Percentiles rank a stretch among this genome's conserved stretches.
Evolutionary conservation across 2,329 filamentous ascomycete genomes (phyloP).

Genomic region (Cladophialophora carrionii): DNA sequence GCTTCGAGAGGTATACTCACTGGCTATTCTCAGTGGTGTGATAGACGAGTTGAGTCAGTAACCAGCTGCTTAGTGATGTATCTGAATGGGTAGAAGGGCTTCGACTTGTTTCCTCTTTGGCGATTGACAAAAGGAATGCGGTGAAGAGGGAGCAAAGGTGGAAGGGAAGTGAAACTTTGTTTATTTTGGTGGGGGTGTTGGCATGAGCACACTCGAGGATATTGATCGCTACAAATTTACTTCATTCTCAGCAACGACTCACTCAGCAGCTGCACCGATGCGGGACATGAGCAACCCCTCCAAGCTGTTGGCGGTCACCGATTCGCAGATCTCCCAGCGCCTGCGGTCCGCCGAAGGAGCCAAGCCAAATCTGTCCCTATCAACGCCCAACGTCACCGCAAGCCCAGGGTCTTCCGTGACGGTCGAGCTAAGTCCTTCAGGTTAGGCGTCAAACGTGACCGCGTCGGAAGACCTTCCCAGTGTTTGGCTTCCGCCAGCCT

Average conservation of each 20-base stretch:
- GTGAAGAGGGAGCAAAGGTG: slow-evolving; percentile 13
- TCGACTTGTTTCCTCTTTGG: slow-evolving; percentile 2
- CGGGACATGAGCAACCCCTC: slow-evolving; percentile 18
- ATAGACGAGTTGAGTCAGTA: slow-evolving; percentile 26
- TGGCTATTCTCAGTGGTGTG: slow-evolving; percentile 28
- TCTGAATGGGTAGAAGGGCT: slow-evolving; percentile 8
- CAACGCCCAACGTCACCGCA: slow-evolving; percentile 10
- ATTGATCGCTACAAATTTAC: slow-evolving; percentile 28
- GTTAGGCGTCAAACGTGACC: slow-evolving; percentile 13
- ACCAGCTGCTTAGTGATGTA: slow-evolving; percentile 24
- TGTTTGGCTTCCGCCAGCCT: slow-evolving; percentile 1
- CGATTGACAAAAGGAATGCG: slow-evolving; percentile 5
- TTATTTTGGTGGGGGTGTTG: slow-evolving; percentile 34
- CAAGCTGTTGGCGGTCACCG: slow-evolving; percentile 13
- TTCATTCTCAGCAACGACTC: slow-evolving; percentile 14
- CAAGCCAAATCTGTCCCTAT: slow-evolving; percentile 2
- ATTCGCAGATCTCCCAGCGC: slow-evolving; percentile 2
- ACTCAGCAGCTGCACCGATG: slow-evolving; percentile 22
- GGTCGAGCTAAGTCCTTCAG: not conserved
- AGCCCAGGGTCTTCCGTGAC: not conserved
- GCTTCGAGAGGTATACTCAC: slow-evolving; percentile 19
- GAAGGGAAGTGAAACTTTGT: slow-evolving; percentile 31
- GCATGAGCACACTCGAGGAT: slow-evolving; percentile 13
- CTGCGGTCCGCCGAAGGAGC: slow-evolving; percentile 13
- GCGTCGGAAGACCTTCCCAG: slow-evolving; percentile 24